Conservation (phyloP, 345 rosid species). For the Lumnitzera littorea region DNA sequence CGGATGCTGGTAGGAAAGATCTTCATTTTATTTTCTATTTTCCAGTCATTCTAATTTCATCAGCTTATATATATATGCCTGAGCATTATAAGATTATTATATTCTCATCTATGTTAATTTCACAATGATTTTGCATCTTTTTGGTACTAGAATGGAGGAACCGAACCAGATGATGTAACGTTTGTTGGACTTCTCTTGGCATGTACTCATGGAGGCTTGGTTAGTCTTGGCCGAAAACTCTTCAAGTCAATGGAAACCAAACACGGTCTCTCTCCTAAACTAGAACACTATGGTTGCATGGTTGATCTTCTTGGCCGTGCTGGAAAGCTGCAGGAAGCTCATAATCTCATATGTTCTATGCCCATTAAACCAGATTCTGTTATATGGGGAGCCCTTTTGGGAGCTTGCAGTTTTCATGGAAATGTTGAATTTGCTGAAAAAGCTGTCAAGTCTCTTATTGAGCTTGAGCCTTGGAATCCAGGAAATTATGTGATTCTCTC, state of each 20-base stretch:
- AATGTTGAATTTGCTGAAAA: constrained; percentile 59
- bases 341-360: constrained; percentile 50
- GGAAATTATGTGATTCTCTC: constrained; percentile 73
- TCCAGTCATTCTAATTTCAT: too few relatives aligned
- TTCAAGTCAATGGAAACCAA: constrained; percentile 46
- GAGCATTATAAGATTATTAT: too few relatives aligned
- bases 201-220: constrained; percentile 80
- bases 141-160: constrained; percentile 33
- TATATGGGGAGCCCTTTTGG: constrained; percentile 74
- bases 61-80: too few relatives aligned
- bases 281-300: constrained; percentile 86
- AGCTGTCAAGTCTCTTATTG: constrained; percentile 51
- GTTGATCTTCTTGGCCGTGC: constrained; percentile 83
- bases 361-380: constrained; percentile 77
- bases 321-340: constrained; percentile 60
- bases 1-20: constrained; percentile 52
- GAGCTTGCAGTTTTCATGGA: constrained; percentile 70
- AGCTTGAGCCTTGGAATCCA: constrained; percentile 74
- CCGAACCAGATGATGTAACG: constrained; percentile 61
- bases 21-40: not conserved
- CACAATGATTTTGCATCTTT: not conserved
- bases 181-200: constrained; percentile 73
- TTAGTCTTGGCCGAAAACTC: constrained; percentile 35
- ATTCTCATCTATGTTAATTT: not conserved
- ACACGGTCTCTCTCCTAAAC: constrained; percentile 38